A percentile compares a stretch with the other conserved stretches of the same genome.
These are phyloP conservation scores for Wallacemonas sp. DNA, from an alignment of 208 protist genomes.

Conservation along the genomic window DNA sequence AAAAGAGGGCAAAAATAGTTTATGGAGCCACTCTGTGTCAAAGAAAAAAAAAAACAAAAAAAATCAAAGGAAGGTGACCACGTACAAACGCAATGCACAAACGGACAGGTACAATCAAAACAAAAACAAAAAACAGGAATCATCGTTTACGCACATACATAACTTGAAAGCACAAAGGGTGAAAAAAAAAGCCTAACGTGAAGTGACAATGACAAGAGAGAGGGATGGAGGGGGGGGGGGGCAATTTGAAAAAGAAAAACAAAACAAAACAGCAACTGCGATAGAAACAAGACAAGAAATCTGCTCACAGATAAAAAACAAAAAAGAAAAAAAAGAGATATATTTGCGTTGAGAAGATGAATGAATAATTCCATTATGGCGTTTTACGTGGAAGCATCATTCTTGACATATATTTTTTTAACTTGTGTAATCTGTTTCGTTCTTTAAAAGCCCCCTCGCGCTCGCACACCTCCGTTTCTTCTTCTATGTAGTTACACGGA, in stretches of 20 bases:
- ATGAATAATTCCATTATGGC: too few relatives aligned
- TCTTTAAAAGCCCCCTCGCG: too few relatives aligned
- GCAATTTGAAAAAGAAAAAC: slow-evolving; percentile 1
- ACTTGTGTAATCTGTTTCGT: too few relatives aligned
- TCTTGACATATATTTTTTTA: too few relatives aligned
- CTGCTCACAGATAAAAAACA: neutral
- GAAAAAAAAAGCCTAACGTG: slow-evolving; percentile 5
- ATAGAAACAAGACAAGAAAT: neutral
- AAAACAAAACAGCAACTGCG: neutral
- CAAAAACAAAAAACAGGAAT: neutral
- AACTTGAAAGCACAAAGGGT: neutral
- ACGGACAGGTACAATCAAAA: neutral
- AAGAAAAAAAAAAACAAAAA: slow-evolving; percentile 3
- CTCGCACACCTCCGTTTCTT: too few relatives aligned
- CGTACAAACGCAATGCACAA: too few relatives aligned
- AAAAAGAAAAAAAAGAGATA: neutral
- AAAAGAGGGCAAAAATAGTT: slow-evolving; percentile 18
- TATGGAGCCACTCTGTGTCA: neutral
- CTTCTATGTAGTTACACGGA: too few relatives aligned
- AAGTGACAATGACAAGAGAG: neutral
- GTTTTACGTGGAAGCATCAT: too few relatives aligned
- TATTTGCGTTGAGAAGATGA: too few relatives aligned
- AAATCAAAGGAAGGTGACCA: too few relatives aligned
- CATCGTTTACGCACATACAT: neutral
- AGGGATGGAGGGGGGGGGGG: too few relatives aligned